Evolutionary conservation across 2,329 filamentous ascomycete genomes (phyloP).

Genomic region (Aureobasidium sp.): DNA sequence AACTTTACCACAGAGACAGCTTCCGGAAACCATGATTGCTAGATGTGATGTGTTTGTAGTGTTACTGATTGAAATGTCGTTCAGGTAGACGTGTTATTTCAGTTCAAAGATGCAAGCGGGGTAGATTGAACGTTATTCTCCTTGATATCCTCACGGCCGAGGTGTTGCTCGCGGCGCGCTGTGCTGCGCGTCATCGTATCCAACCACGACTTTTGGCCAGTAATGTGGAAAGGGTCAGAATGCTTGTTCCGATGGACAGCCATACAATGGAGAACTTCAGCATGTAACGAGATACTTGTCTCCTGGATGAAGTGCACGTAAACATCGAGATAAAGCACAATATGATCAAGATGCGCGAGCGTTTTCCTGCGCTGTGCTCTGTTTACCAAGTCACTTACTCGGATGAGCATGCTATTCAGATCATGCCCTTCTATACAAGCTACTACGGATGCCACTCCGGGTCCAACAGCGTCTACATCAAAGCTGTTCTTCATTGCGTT

Average conservation of each 20-base stretch:
- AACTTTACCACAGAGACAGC: conserved; percentile 43
- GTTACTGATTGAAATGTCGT: neutral
- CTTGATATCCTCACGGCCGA: neutral
- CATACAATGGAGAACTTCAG: no score
- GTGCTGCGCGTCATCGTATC: neutral
- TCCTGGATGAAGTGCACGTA: no score
- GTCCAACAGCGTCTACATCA: no score
- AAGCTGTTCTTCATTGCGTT: no score
- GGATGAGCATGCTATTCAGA: no score
- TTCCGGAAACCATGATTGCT: conserved; percentile 31
- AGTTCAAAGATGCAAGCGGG: neutral
- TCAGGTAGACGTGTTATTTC: neutral
- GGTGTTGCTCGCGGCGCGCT: neutral
- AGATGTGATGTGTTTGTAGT: neutral
- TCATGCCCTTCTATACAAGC: no score
- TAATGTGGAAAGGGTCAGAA: neutral
- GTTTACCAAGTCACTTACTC: no score
- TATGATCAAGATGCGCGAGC: no score
- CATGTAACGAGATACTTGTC: no score
- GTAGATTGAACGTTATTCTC: neutral
- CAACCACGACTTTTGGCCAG: neutral
- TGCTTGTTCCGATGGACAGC: neutral
- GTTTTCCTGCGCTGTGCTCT: no score
- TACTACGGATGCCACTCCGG: no score
- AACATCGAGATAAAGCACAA: no score